Evolutionary conservation across 2,329 filamentous ascomycete genomes (phyloP), one percentile per base, ranked within the genome.

Genomic region (Ceratocystis variospora): DNA sequence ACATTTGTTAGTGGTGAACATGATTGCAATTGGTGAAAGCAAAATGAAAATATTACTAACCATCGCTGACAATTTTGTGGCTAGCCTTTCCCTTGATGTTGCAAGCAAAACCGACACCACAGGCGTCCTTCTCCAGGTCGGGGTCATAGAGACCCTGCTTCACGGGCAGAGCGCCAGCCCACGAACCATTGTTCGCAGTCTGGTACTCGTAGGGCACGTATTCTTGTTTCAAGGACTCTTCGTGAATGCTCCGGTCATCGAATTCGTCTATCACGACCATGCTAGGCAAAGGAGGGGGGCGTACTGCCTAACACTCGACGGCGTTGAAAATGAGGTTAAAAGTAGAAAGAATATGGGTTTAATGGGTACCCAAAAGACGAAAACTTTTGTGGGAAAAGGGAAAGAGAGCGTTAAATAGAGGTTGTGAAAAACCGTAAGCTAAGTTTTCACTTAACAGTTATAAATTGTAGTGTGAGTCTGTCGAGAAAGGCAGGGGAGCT

Each of bases 61-160:
- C 93, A 96, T 97, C 93, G 78, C 89, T 96, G 70, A 97, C 88
- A 74, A 97, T 97, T 76, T 97, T 99, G 83, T 97, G 94, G 81
- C 92, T 97, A 70, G 92, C 78, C 77, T 89, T 88, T 80, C 94
- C 94, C 82, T 97, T 97, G 78, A 97, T 97, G 77, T 97, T 89
- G 80, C 93, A 96, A 78, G 93, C 90, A 78, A 99, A 99, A 76
- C 94, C 94, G 74, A 99, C 94, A 89, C 94, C 94, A 75, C 94
- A 99, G 71, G 94, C 92, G 92, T 99, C 94, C 78, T 97, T 97
- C 79, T 97, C 94, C 70, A 95, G 85, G 76, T 87, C 86, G 70
- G 94, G 94, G 79, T 97, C 92, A 76, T 99, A 99, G 63, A 99
- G 85, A 82, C 93, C 94, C 75, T 97, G 93, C 86, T 96, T 96